phyloP scores from a whole-genome alignment of 495 filamentous ascomycete genomes.

The Lophiostoma macrostomum region DNA sequence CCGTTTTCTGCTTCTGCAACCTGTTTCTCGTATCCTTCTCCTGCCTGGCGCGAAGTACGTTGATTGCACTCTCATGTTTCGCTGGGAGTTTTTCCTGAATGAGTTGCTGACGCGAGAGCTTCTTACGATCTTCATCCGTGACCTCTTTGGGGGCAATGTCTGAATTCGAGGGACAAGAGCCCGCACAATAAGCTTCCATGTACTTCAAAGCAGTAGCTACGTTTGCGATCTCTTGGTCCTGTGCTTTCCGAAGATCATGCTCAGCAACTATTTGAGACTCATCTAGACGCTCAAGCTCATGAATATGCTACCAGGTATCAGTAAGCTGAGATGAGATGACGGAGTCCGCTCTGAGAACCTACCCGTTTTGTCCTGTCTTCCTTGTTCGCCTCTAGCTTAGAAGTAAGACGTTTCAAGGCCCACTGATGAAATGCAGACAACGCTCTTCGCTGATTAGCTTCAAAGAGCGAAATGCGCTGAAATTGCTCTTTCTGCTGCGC shows the following conservation, averaged over 20 bases:
- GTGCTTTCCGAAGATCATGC: constrained; percentile 27
- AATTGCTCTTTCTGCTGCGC: constrained; percentile 26
- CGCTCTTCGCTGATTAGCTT: constrained; percentile 24
- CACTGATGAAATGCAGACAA: constrained; percentile 17
- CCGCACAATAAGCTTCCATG: constrained; percentile 32
- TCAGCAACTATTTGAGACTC: constrained; percentile 29
- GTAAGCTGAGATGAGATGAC: constrained; percentile 12
- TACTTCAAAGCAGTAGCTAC: constrained; percentile 31
- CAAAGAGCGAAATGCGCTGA: constrained; percentile 21
- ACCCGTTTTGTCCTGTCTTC: constrained; percentile 22
- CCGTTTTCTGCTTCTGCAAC: constrained; percentile 24
- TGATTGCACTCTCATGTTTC: constrained; percentile 33
- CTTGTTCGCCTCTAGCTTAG: constrained; percentile 8
- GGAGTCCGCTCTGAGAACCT: background rate
- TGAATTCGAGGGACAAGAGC: constrained; percentile 3
- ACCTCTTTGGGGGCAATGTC: constrained; percentile 22
- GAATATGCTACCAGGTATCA: constrained; percentile 15
- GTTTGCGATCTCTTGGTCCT: constrained; percentile 26
- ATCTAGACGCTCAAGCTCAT: constrained; percentile 27
- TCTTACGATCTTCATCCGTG: constrained; percentile 28
- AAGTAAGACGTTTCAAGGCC: constrained; percentile 7
- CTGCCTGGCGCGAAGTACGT: constrained; percentile 31
- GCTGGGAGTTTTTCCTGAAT: constrained; percentile 20
- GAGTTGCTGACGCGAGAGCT: constrained; percentile 18
- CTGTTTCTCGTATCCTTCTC: constrained; percentile 23